phyloP scores from a whole-genome alignment of 257 asterid genomes.

The Gentiana straminea region DNA sequence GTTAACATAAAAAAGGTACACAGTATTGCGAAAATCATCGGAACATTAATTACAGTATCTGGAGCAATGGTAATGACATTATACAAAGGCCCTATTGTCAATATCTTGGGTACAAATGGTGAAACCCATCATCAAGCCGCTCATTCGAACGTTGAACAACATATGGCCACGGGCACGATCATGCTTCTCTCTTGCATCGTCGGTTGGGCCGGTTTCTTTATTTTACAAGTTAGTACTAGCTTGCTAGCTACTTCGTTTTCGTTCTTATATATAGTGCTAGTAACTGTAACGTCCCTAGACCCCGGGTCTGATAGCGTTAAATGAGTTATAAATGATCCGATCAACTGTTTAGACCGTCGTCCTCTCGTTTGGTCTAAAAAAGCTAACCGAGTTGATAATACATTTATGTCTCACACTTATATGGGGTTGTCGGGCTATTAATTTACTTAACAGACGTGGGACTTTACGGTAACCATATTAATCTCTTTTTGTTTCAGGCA shows the following conservation, averaged over 20 bases:
- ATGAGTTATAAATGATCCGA: no score
- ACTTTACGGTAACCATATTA: no score
- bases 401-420: neutral
- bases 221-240: conserved; percentile 42
- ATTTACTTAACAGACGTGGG: no score
- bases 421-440: no score
- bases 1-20: conserved; percentile 38
- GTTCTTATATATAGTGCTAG: neutral
- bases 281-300: no score
- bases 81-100: conserved; percentile 68
- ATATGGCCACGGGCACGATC: conserved; percentile 67
- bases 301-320: no score
- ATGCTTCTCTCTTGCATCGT: conserved; percentile 44
- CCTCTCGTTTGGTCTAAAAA: no score
- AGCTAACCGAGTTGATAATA: no score
- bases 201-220: conserved; percentile 84
- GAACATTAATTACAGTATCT: conserved; percentile 56
- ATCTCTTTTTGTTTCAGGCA: conserved; percentile 25
- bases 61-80: conserved; percentile 96
- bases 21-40: conserved; percentile 69
- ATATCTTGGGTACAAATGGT: conserved; percentile 34
- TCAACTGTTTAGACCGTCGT: no score
- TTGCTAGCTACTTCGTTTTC: neutral
- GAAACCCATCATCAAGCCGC: conserved; percentile 23
- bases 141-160: conserved; percentile 28